Evolutionary conservation across 768 basidiomycete genomes (phyloP), one percentile per base, ranked within the genome.

Genomic region (Myochromella boudieri): DNA sequence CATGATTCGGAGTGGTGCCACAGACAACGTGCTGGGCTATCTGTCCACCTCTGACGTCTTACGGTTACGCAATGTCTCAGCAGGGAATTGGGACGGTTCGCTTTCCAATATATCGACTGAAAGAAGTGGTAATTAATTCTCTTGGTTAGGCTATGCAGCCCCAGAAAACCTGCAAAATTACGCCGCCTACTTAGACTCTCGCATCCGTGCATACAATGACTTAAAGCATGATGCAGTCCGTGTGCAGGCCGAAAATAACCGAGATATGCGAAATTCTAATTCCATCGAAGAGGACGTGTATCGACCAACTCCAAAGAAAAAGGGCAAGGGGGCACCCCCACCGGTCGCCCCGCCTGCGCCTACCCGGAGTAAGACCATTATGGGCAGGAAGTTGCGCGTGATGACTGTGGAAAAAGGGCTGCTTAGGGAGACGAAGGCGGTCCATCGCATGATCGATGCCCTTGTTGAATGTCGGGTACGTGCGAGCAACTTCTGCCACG

Each of bases 321-420:
- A 51, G 24, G 48, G 62, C 55, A 56, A 69, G 60, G 57, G 59
- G 27, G 60, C 63, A 45, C 44, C 49, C 15, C 39, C 56, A 10
- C 14, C 37, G 6, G 21, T 39, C 37, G 26, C 29, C 32, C 49
- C 71, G 15, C 64, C 70, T 25, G 63, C 64, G 9, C 72, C 75
- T 18, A 65, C 71, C 42, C 71, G 87, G 54, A 87, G 85, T 65
- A 91, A 87, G 67, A 91, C 87, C 0, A 77, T 90, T 14, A 75
- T 80, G 60, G 91, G 91, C 14, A 72, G 92, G 55, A 94, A 97
- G 60, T 68, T 99, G 55, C 76, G 95, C 49, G 77, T 85, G 22
- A 86, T 99, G 82, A 87, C 91, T 0, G 95, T 98, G 18, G 97
- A 99, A 66, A 97, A 97, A 64, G 97, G 97, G 3, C 66, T 98